Conservation (phyloP, 2,329 filamentous ascomycete species). For the Magnaporthiopsis rhizophila region DNA sequence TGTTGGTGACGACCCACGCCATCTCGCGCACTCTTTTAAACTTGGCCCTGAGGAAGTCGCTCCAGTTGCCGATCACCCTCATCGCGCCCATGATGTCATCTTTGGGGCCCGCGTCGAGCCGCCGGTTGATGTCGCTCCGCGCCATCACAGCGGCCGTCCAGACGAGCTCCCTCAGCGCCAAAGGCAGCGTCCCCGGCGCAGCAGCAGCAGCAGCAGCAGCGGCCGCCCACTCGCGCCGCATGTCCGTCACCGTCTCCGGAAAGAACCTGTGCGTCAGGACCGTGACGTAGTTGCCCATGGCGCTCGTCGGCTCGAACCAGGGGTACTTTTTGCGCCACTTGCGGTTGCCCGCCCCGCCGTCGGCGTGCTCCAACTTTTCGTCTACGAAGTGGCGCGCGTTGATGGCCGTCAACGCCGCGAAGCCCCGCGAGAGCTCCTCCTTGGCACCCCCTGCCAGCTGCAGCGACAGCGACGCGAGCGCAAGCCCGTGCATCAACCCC, state of each 20-base stretch:
- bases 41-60: background rate
- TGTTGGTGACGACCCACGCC: slow-evolving; percentile 1
- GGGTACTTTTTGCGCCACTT: slow-evolving; percentile 7
- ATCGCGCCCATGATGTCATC: background rate
- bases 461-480: slow-evolving; percentile 1
- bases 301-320: slow-evolving; percentile 19
- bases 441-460: slow-evolving; percentile 10
- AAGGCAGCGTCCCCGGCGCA: background rate
- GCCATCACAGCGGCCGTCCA: background rate
- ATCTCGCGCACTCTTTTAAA: background rate
- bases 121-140: background rate
- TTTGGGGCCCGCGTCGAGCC: background rate
- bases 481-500: slow-evolving; percentile 37
- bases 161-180: background rate
- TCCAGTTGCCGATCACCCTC: slow-evolving; percentile 1
- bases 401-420: background rate
- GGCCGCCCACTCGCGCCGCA: background rate
- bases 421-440: background rate
- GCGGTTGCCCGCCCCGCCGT: background rate
- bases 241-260: background rate
- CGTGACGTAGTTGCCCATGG: slow-evolving; percentile 31
- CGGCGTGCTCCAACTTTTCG: background rate
- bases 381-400: background rate
- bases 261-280: slow-evolving; percentile 9
- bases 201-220: too few species aligned